Percentiles rank a stretch among this genome's conserved stretches.
Evolutionary conservation across 495 filamentous ascomycete genomes (phyloP).

Genomic region (Corynascus novoguineensis): DNA sequence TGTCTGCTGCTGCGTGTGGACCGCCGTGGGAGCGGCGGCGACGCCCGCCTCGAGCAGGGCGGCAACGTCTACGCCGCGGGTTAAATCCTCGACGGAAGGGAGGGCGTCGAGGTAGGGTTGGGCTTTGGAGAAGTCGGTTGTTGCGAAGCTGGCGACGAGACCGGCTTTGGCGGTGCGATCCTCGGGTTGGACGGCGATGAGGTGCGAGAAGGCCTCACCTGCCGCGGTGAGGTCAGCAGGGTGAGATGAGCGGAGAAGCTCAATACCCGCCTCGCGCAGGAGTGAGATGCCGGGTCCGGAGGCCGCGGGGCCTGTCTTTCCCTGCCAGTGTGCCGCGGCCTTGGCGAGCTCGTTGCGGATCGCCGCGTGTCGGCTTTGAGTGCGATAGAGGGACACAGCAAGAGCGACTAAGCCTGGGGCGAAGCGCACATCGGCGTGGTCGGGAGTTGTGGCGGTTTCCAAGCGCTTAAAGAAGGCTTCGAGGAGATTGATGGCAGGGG

Average conservation of each 20-base stretch:
- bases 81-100: slow-evolving; percentile 59
- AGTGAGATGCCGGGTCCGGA: slow-evolving; percentile 48
- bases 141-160: slow-evolving; percentile 75
- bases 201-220: slow-evolving; percentile 64
- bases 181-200: slow-evolving; percentile 55
- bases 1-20: slow-evolving; percentile 9
- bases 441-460: slow-evolving; percentile 56
- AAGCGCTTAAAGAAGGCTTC: slow-evolving; percentile 68
- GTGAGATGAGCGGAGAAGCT: slow-evolving; percentile 69
- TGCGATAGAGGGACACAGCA: slow-evolving; percentile 72
- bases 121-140: slow-evolving; percentile 55
- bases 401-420: slow-evolving; percentile 83
- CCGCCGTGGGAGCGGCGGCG: slow-evolving; percentile 47
- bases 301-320: slow-evolving; percentile 38
- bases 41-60: slow-evolving; percentile 75
- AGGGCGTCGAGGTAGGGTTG: slow-evolving; percentile 57
- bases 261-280: slow-evolving; percentile 70
- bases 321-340: slow-evolving; percentile 76
- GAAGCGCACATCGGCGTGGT: slow-evolving; percentile 62
- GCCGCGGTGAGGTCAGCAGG: slow-evolving; percentile 61
- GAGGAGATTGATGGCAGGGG: slow-evolving; percentile 67
- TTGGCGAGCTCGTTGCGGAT: slow-evolving; percentile 67
- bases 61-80: slow-evolving; percentile 58
- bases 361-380: slow-evolving; percentile 69
- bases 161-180: slow-evolving; percentile 70